Conservation (phyloP, 2,329 filamentous ascomycete species). For the Aspergillus carbonarius region DNA sequence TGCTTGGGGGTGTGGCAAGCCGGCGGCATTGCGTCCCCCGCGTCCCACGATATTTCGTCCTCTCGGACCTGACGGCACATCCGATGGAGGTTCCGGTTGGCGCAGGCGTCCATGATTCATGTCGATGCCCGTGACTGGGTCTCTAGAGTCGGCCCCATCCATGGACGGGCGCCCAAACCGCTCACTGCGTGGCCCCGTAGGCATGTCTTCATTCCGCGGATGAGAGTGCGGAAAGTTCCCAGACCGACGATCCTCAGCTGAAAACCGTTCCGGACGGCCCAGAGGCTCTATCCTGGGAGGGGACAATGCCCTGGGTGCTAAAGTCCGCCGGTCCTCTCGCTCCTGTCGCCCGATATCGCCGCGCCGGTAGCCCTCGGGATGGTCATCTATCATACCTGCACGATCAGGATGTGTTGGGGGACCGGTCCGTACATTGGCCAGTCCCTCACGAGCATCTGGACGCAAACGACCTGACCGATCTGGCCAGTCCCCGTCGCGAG, state of each 20-base stretch:
- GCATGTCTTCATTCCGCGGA: conserved; percentile 47
- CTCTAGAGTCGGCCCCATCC: conserved; percentile 36
- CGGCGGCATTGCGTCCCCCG: conserved; percentile 41
- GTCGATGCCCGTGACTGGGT: conserved; percentile 41
- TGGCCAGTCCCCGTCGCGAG: conserved; percentile 39
- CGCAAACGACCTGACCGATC: conserved; percentile 38
- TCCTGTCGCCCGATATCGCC: conserved; percentile 29
- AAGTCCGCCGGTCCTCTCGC: conserved; percentile 34
- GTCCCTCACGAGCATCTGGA: conserved; percentile 27
- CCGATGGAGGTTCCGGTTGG: conserved; percentile 36
- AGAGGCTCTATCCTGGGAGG: conserved; percentile 32
- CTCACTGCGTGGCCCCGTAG: conserved; percentile 54
- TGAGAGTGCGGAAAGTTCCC: conserved; percentile 24
- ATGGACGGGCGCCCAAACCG: conserved; percentile 30
- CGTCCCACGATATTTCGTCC: conserved; percentile 40
- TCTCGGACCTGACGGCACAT: conserved; percentile 58
- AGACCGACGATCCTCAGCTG: conserved; percentile 36
- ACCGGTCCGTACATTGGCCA: conserved; percentile 25
- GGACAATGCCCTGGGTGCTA: conserved; percentile 26
- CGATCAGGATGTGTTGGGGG: conserved; percentile 34
- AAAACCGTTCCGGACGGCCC: conserved; percentile 38
- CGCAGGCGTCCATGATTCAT: conserved; percentile 49
- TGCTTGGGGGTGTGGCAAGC: conserved; percentile 22
- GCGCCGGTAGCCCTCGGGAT: conserved; percentile 33
- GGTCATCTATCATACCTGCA: conserved; percentile 36